These are phyloP conservation scores for Plantago elongata DNA, from an alignment of 257 asterid genomes.

Conservation along the genomic window DNA sequence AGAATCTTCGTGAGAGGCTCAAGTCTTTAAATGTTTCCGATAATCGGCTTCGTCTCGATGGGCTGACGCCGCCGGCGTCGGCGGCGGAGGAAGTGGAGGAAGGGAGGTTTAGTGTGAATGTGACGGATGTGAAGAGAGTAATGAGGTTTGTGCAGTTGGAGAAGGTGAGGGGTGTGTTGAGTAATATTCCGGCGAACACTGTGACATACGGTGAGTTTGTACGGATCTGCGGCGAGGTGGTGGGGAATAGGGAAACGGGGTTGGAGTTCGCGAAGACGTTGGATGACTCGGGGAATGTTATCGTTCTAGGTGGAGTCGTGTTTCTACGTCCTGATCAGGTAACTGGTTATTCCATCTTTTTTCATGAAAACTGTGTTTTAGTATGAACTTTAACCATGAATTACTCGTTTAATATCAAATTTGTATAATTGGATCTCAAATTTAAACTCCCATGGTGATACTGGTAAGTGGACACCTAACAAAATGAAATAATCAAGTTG, in stretches of 20 bases:
- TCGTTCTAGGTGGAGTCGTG: conserved; percentile 71
- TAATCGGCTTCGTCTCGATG: conserved; percentile 31
- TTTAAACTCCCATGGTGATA: no score
- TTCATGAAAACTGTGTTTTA: no score
- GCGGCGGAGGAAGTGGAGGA: conserved; percentile 15
- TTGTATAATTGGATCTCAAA: no score
- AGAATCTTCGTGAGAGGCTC: conserved; percentile 52
- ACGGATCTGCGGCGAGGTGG: conserved; percentile 43
- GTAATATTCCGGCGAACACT: conserved; percentile 50
- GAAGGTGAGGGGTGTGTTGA: conserved; percentile 33
- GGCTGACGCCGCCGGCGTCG: conserved; percentile 14
- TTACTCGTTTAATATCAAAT: no score
- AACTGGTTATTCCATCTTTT: neutral
- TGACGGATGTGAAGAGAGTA: conserved; percentile 50
- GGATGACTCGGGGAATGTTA: conserved; percentile 70
- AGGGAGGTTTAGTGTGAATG: conserved; percentile 25
- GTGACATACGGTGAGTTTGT: conserved; percentile 47
- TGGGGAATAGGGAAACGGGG: conserved; percentile 40
- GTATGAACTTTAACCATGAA: no score
- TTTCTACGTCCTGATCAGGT: conserved; percentile 81
- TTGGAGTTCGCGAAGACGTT: conserved; percentile 56
- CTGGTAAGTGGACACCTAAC: no score
- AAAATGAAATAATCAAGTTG: no score
- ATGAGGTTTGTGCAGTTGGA: conserved; percentile 49
- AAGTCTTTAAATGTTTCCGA: conserved; percentile 32